Conservation (phyloP, 2,329 filamentous ascomycete genomes). For the Aspergillus sp. region DNA sequence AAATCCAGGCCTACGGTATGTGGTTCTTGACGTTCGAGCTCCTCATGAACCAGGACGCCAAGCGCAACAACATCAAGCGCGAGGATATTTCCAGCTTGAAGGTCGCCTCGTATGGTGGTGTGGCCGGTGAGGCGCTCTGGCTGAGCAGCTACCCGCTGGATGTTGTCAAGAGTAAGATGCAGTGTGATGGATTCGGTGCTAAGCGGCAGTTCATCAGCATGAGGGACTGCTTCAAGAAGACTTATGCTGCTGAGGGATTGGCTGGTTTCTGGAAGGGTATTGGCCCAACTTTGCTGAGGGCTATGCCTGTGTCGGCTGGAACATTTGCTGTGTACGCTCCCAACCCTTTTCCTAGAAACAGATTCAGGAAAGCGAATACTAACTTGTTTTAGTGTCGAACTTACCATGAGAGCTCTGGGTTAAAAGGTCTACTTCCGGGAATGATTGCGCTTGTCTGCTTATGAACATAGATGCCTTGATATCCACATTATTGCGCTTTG, state of each 20-base stretch:
- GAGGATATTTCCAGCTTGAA: slow-evolving; percentile 76
- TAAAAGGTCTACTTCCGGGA: slow-evolving; percentile 14
- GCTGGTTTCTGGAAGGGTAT: slow-evolving; percentile 93
- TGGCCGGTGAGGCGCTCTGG: slow-evolving; percentile 93
- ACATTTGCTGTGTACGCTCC: slow-evolving; percentile 74
- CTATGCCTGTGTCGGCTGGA: slow-evolving; percentile 96
- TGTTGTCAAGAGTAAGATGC: slow-evolving; percentile 99
- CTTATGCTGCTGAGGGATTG: slow-evolving; percentile 67
- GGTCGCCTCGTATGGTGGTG: slow-evolving; percentile 82
- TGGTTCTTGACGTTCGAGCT: slow-evolving; percentile 97
- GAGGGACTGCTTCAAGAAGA: slow-evolving; percentile 83
- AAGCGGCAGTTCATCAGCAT: slow-evolving; percentile 69
- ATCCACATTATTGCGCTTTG: slow-evolving; percentile 9
- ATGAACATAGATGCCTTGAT: slow-evolving; percentile 13
- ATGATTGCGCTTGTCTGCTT: slow-evolving; percentile 4
- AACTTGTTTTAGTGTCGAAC: slow-evolving; percentile 33
- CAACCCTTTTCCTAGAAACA: background rate
- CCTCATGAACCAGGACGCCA: slow-evolving; percentile 85
- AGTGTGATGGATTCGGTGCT: slow-evolving; percentile 82
- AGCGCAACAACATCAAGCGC: slow-evolving; percentile 66
- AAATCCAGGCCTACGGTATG: slow-evolving; percentile 88
- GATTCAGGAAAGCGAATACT: background rate
- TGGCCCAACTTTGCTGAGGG: slow-evolving; percentile 80
- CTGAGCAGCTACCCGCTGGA: slow-evolving; percentile 90
- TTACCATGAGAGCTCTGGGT: slow-evolving; percentile 42